These are phyloP conservation scores for Lasiodiplodia hormozganensis DNA, from an alignment of 2,329 filamentous ascomycete species.

Conservation along the genomic window DNA sequence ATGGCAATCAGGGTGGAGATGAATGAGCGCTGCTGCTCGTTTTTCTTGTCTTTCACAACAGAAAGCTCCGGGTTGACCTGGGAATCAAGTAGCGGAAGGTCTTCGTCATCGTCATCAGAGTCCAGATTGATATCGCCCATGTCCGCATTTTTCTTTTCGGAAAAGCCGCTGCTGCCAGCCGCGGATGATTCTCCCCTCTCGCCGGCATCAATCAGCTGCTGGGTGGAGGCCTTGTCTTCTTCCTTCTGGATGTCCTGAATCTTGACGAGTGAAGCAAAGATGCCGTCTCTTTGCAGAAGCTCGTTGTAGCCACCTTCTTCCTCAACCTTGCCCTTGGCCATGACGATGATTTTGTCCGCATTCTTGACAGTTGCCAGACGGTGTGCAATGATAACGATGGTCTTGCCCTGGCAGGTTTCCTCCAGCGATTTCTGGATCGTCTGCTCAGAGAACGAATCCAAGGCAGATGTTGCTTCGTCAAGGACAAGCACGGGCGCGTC, in stretches of 20 bases:
- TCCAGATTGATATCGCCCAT: slow-evolving; percentile 11
- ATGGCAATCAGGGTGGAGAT: slow-evolving; percentile 8
- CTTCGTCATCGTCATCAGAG: slow-evolving; percentile 9
- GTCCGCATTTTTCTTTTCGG: slow-evolving; percentile 5
- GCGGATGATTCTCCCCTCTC: slow-evolving; percentile 13
- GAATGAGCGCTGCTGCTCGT: slow-evolving; percentile 13
- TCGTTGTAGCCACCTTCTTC: slow-evolving; percentile 50
- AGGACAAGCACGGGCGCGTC: slow-evolving; percentile 78
- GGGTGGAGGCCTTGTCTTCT: not conserved
- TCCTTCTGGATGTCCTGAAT: slow-evolving; percentile 23
- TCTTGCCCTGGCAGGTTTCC: slow-evolving; percentile 50
- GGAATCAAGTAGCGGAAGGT: slow-evolving; percentile 16
- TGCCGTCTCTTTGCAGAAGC: slow-evolving; percentile 45
- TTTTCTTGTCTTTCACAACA: not conserved
- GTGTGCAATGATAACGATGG: slow-evolving; percentile 52
- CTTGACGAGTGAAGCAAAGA: slow-evolving; percentile 45
- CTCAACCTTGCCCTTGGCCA: slow-evolving; percentile 47
- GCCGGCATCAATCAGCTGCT: not conserved
- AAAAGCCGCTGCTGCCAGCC: not conserved
- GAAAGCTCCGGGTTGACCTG: not conserved
- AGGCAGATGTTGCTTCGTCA: slow-evolving; percentile 38
- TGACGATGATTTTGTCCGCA: slow-evolving; percentile 51
- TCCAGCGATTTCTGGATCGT: slow-evolving; percentile 74
- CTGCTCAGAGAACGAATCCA: slow-evolving; percentile 54
- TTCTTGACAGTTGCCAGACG: slow-evolving; percentile 47